Conservation (phyloP, 140 eudicot genomes). For the Anethum foeniculum region DNA sequence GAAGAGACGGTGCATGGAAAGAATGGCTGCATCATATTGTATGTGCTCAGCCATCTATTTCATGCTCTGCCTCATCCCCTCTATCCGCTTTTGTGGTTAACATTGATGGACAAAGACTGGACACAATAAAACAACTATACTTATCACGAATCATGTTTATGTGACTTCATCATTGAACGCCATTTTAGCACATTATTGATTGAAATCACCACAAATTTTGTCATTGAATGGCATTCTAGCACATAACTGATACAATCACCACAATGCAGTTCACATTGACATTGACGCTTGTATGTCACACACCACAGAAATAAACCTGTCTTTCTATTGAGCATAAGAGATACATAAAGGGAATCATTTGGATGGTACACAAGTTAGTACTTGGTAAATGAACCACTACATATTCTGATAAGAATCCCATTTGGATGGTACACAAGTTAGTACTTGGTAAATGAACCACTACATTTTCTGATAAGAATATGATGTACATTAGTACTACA, state of each 20-base stretch:
- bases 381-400: too few relatives aligned
- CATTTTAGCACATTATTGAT: neutral
- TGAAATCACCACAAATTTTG: neutral
- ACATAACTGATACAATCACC: neutral
- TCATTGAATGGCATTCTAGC: neutral
- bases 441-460: too few relatives aligned
- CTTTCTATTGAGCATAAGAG: too few relatives aligned
- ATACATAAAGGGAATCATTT: neutral
- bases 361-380: neutral
- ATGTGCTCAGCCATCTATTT: neutral
- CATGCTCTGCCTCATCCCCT: neutral
- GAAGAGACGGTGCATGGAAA: too few relatives aligned
- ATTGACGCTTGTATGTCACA: neutral
- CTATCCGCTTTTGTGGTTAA: neutral
- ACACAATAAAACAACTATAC: neutral
- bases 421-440: neutral
- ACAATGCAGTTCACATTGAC: neutral
- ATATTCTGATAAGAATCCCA: too few relatives aligned
- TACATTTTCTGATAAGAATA: too few relatives aligned
- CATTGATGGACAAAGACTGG: neutral
- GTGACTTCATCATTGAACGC: neutral
- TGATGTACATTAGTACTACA: too few relatives aligned
- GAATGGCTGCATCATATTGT: too few relatives aligned
- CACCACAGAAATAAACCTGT: too few relatives aligned
- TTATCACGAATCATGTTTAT: too few relatives aligned